Evolutionary conservation across 768 basidiomycete species (phyloP).

Genomic region (Termitomyces sp.): DNA sequence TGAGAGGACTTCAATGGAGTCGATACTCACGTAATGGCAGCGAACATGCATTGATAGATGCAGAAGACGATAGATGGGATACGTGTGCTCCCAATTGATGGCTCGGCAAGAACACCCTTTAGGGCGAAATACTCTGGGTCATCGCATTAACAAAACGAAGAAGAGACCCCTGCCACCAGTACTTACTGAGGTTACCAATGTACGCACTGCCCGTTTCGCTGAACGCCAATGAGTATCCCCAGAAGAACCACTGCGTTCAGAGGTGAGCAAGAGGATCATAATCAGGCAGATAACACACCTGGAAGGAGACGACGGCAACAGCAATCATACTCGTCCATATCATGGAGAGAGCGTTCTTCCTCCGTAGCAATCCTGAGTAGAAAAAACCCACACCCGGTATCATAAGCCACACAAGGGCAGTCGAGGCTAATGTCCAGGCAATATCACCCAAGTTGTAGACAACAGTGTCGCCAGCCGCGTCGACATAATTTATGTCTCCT

Average conservation of each 20-base stretch:
- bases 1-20: neutral
- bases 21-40: slow-evolving; percentile 68
- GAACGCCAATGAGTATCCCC: slow-evolving; percentile 94
- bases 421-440: slow-evolving; percentile 59
- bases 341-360: slow-evolving; percentile 93
- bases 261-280: neutral
- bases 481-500: slow-evolving; percentile 28
- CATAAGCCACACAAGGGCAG: slow-evolving; percentile 83
- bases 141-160: neutral
- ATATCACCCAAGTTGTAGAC: slow-evolving; percentile 48
- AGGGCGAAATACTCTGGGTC: slow-evolving; percentile 74
- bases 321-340: slow-evolving; percentile 77
- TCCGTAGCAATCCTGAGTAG: slow-evolving; percentile 85
- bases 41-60: slow-evolving; percentile 89
- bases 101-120: slow-evolving; percentile 68
- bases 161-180: neutral
- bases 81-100: slow-evolving; percentile 65
- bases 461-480: slow-evolving; percentile 22
- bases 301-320: slow-evolving; percentile 77
- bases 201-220: slow-evolving; percentile 67
- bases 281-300: slow-evolving; percentile 48
- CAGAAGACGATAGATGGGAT: slow-evolving; percentile 76
- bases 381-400: slow-evolving; percentile 83
- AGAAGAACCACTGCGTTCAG: slow-evolving; percentile 91
- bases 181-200: slow-evolving; percentile 81